Conservation (phyloP, 1,284 basidiomycete species). For the Porodaedalea pini region DNA sequence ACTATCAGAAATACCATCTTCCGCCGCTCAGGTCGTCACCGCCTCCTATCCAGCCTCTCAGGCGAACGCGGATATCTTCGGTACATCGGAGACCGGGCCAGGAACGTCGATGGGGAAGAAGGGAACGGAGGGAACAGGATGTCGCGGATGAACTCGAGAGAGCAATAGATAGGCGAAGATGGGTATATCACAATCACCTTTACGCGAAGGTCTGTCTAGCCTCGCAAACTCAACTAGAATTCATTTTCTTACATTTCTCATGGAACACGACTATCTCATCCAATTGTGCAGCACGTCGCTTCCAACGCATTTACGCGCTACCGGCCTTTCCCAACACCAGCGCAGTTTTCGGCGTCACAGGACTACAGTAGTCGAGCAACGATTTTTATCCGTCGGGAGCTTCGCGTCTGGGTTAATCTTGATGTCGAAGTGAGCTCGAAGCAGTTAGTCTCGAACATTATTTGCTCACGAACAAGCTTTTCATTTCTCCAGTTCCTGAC, state of each 20-base stretch:
- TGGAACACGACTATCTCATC: constrained; percentile 7
- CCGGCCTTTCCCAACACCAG: constrained; percentile 75
- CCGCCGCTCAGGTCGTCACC: constrained; percentile 59
- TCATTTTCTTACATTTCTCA: constrained; percentile 9
- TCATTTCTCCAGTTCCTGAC: constrained; percentile 32
- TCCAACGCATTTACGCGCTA: constrained; percentile 81
- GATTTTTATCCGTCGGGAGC: constrained; percentile 76
- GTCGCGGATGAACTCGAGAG: constrained; percentile 61
- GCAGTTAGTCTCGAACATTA: not conserved
- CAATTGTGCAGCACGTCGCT: constrained; percentile 66
- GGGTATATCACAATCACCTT: constrained; percentile 70
- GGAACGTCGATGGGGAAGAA: constrained; percentile 52
- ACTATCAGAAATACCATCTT: constrained; percentile 79
- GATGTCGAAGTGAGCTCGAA: constrained; percentile 71
- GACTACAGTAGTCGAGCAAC: constrained; percentile 73
- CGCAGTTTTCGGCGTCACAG: constrained; percentile 70
- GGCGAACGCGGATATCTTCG: constrained; percentile 29
- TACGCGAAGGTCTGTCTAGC: constrained; percentile 71
- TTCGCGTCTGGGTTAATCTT: constrained; percentile 77
- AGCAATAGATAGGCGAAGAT: constrained; percentile 53
- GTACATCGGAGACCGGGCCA: constrained; percentile 35
- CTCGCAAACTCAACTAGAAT: too few relatives aligned
- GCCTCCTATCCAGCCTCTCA: constrained; percentile 33
- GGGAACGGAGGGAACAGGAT: constrained; percentile 41
- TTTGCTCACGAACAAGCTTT: not conserved